A percentile compares a stretch with the other conserved stretches of the same genome.
Conservation (phyloP, 176 grass and related monocot genomes). For the Guadua angustifolia region DNA sequence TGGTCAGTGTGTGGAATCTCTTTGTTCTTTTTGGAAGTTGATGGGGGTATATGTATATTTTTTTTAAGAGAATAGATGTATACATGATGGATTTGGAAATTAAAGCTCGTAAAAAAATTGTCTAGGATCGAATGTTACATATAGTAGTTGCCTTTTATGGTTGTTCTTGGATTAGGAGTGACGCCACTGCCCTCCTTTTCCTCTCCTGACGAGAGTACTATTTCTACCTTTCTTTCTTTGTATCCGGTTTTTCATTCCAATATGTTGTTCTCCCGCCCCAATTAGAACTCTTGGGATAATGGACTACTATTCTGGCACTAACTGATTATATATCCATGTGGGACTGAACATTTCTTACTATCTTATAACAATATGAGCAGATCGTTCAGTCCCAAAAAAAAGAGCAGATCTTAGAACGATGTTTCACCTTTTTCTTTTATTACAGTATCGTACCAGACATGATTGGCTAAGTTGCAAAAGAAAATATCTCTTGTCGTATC, state of each 20-base stretch:
- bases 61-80: background rate
- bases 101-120: background rate
- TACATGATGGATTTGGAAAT: background rate
- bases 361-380: background rate
- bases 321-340: no score
- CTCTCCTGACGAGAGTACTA: background rate
- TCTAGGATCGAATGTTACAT: background rate
- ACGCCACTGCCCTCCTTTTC: slow-evolving; percentile 23
- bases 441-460: background rate
- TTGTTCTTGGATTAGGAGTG: slow-evolving; percentile 22
- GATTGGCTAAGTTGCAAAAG: background rate
- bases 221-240: slow-evolving; percentile 1
- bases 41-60: background rate
- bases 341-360: no score
- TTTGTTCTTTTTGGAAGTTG: background rate
- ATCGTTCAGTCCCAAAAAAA: background rate
- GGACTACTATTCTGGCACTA: no score
- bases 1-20: background rate
- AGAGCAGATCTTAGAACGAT: background rate
- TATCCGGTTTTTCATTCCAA: background rate
- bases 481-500: background rate
- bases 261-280: no score
- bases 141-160: slow-evolving; percentile 20
- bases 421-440: background rate
- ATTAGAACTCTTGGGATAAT: no score